phyloP scores from a whole-genome alignment of 495 filamentous ascomycete genomes.

The Aspergillus homomorphus region DNA sequence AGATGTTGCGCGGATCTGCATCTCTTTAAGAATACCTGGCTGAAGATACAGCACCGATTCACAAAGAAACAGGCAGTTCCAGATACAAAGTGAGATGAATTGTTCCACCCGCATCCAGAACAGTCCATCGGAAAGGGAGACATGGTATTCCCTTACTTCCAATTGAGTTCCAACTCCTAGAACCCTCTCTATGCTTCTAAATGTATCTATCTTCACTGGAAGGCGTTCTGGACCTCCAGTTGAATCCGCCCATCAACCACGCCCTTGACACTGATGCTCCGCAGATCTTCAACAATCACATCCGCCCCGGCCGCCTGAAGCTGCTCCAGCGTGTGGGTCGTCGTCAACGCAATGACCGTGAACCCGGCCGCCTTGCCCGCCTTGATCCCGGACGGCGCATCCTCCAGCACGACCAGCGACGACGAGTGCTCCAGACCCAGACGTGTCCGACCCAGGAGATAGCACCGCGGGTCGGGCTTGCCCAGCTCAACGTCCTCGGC shows the following conservation, averaged over 20 bases:
- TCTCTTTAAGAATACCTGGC: no score
- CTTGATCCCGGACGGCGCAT: constrained; percentile 85
- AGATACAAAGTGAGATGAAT: no score
- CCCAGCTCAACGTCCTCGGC: constrained; percentile 84
- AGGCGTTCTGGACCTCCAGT: constrained; percentile 50
- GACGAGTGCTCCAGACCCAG: constrained; percentile 54
- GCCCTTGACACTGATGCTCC: constrained; percentile 59
- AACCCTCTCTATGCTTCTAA: neutral
- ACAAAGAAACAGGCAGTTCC: no score
- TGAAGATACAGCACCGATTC: no score
- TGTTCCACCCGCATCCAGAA: no score
- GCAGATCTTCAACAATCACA: constrained; percentile 82
- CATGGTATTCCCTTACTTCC: no score
- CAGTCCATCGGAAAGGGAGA: no score
- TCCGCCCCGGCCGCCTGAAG: constrained; percentile 73
- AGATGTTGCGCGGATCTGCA: no score
- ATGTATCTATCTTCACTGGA: constrained; percentile 27
- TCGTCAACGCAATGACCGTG: constrained; percentile 81
- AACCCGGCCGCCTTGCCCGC: constrained; percentile 89
- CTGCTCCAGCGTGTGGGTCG: constrained; percentile 73
- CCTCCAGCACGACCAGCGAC: constrained; percentile 79
- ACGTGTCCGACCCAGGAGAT: constrained; percentile 64
- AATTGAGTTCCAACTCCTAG: neutral
- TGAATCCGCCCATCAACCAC: constrained; percentile 52
- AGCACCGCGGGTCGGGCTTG: constrained; percentile 85